Evolutionary conservation across 148 eudicot species (phyloP).

Genomic region (Chenopodium formosanum): DNA sequence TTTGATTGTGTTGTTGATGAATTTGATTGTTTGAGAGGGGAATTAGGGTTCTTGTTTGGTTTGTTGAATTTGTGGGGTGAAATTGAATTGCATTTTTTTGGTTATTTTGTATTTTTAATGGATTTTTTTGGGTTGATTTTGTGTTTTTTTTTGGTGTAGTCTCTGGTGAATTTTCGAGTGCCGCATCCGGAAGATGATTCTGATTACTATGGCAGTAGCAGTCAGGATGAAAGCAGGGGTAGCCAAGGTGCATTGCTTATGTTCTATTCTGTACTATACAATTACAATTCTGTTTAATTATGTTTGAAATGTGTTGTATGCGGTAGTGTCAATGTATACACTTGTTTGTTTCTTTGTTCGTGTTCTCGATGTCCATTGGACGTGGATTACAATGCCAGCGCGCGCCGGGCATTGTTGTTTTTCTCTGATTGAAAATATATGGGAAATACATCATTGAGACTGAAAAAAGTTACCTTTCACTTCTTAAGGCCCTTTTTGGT

Average conservation of each 20-base stretch:
- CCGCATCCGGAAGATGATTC: slow-evolving; percentile 80
- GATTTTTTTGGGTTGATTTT: slow-evolving; percentile 8
- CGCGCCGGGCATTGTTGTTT: neutral
- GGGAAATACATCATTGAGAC: neutral
- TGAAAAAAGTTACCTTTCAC: neutral
- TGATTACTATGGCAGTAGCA: slow-evolving; percentile 80
- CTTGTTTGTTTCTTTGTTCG: neutral
- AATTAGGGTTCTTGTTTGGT: slow-evolving; percentile 6
- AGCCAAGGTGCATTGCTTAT: slow-evolving; percentile 47
- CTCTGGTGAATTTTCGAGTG: slow-evolving; percentile 86
- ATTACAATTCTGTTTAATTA: neutral
- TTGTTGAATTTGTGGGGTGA: neutral
- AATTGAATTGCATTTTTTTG: slow-evolving; percentile 8
- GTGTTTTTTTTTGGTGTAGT: slow-evolving; percentile 40
- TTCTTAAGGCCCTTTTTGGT: too few relatives aligned
- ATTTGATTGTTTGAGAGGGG: slow-evolving; percentile 1
- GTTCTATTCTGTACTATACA: too few relatives aligned
- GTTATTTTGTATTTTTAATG: neutral
- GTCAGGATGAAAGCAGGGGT: slow-evolving; percentile 95
- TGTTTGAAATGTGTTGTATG: neutral
- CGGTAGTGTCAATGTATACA: neutral
- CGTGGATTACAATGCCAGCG: neutral
- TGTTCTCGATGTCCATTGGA: neutral
- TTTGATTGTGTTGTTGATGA: slow-evolving; percentile 1
- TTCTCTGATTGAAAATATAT: neutral